Evolutionary conservation across 2,329 filamentous ascomycete species (phyloP), one percentile per base, ranked within the genome.

Genomic region (Ascochyta clinopodiicola): DNA sequence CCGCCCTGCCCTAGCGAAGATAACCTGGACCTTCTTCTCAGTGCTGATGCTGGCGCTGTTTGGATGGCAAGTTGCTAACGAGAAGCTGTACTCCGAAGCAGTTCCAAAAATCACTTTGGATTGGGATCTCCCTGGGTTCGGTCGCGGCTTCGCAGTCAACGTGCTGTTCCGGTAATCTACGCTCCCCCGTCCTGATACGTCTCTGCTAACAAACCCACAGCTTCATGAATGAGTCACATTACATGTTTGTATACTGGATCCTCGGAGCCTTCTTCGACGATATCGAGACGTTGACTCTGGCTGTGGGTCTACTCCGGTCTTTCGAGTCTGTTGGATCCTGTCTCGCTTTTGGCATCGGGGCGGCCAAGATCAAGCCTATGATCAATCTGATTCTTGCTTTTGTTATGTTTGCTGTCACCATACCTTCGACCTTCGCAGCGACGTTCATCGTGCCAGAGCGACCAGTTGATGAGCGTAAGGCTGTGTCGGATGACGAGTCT

Each of bases 181-280:
- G 15, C 7, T 7, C 36, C 3, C 22, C 10, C 17, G 8, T 37
- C 2, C 10, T 19, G 2, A n/a, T 25, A 15, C 15, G 1, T 7
- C 9, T 10, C 10, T 29, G n/a, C 44, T 64, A n/a, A 63, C 13
- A 6, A 9, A 10, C 5, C 4, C 6, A 8, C 69, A 9, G 64
- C 1, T 81, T 83, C 63, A 77, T 82, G 68, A 82, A 83, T 53
- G 81, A 84, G 59, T 79, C 78, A 0, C 77, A 82, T 60, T 69
- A 70, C 52, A 82, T 82, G 71, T 82, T 81, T 50, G 78, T 81
- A 0, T 83, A 82, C 66, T 83, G 80, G 80, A 66, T 82, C 13
- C 72, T 83, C 1, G 81, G 80, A 2, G 75, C 79, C 2, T 83
- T 82, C 67, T 81, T 81, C 55, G 75, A 81, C 53, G 80, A 83